Evolutionary conservation across 371 early-diverging fungal species (phyloP).

Genomic region (Mucor circinelloides): DNA sequence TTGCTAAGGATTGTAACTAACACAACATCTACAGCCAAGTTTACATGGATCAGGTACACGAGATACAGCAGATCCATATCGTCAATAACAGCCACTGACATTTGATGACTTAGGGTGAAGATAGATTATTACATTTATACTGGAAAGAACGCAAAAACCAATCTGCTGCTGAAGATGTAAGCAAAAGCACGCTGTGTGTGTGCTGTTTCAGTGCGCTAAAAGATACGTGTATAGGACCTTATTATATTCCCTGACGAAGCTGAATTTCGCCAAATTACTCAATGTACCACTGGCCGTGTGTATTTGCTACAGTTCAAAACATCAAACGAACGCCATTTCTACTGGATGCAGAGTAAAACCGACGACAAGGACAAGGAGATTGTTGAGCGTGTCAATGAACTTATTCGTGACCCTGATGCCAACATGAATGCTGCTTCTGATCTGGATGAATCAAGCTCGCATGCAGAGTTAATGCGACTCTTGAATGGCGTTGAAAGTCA

Average conservation of each 20-base stretch:
- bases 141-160: slow-evolving; percentile 73
- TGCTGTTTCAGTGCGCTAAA: neutral
- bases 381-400: slow-evolving; percentile 53
- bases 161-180: slow-evolving; percentile 27
- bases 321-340: slow-evolving; percentile 71
- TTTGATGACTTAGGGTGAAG: slow-evolving; percentile 51
- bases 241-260: slow-evolving; percentile 84
- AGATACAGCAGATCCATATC: no score
- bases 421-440: slow-evolving; percentile 9
- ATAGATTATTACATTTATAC: slow-evolving; percentile 73
- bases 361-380: slow-evolving; percentile 60
- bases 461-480: slow-evolving; percentile 31
- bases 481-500: slow-evolving; percentile 23
- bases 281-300: slow-evolving; percentile 77
- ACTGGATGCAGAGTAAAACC: slow-evolving; percentile 80
- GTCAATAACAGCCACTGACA: neutral
- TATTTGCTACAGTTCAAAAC: slow-evolving; percentile 74
- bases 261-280: slow-evolving; percentile 59
- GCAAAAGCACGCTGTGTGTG: no score
- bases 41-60: slow-evolving; percentile 57
- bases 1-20: neutral
- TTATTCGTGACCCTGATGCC: slow-evolving; percentile 55
- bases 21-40: slow-evolving; percentile 34
- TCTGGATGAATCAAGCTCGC: slow-evolving; percentile 20
- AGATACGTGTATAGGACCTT: slow-evolving; percentile 47